A percentile compares a stretch with the other conserved stretches of the same genome.
phyloP scores from a whole-genome alignment of 306 rosid species.

The Rubus parviflorus region DNA sequence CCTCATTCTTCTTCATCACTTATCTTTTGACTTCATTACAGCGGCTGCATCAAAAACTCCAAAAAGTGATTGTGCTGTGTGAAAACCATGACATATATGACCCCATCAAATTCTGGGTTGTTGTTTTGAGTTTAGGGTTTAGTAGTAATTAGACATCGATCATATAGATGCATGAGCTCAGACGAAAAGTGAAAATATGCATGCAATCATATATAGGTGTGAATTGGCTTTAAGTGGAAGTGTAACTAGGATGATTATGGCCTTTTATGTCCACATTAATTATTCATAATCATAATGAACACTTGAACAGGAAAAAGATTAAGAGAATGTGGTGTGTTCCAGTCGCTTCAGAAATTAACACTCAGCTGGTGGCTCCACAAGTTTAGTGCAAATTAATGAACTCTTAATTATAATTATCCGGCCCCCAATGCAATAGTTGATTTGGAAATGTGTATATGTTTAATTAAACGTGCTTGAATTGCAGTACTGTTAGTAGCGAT shows the following conservation, averaged over 20 bases:
- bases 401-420: no score
- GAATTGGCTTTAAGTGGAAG: no score
- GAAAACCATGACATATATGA: not conserved
- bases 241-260: no score
- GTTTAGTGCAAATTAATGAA: not conserved
- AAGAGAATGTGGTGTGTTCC: no score
- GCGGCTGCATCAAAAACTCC: not conserved
- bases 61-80: not conserved
- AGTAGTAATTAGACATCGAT: not conserved
- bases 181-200: no score
- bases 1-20: not conserved
- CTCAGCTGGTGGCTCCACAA: no score
- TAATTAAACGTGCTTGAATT: not conserved
- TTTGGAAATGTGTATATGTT: not conserved
- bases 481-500: not conserved
- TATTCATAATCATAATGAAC: no score
- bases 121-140: not conserved
- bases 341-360: no score
- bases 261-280: no score
- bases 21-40: not conserved
- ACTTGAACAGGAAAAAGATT: no score
- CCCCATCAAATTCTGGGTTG: not conserved
- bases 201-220: no score
- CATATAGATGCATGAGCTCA: no score
- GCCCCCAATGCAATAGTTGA: not conserved